Evolutionary conservation across 1,284 basidiomycete genomes (phyloP), one percentile per base, ranked within the genome.

Genomic region (Porodaedalea pini): DNA sequence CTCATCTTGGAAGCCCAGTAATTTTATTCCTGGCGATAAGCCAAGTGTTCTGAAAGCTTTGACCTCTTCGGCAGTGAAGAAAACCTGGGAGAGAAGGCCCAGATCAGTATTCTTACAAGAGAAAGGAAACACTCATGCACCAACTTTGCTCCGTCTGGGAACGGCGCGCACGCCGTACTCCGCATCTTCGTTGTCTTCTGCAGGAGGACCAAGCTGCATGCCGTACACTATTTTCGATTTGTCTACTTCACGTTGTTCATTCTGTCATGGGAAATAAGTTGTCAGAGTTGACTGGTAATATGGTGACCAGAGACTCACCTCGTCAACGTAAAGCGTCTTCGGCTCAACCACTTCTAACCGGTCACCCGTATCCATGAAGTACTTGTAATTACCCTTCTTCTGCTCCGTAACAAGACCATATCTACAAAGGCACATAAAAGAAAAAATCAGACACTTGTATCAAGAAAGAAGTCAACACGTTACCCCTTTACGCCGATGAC

Each of bases 401-500:
- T 94, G 92, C 65, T 92, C 86, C 1, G 90, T 89, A 8, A 97
- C 81, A 48, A 96, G 73, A 7, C 91, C 85, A 71, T 95, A 95
- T 43, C 92, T 95, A 61, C 5, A 39, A 52, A n/a, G n/a, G n/a
- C 37, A 55, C 27, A 49, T 47, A 59, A 39, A 40, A 27, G 36
- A 45, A 27, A 15, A 36, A 15, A 36, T 36, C 34, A 36, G 34
- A n/a, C n/a, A n/a, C n/a, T n/a, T n/a, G n/a, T n/a, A n/a, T n/a
- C n/a, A n/a, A n/a, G n/a, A n/a, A n/a, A 34, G 7, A 13, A 13
- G 32, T 34, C 13, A 6, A 34, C 2, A 17, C 11, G 2, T 64
- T 66, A 95, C 87, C 95, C 97, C 69, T 94, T 94, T 50, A 98
- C 79, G 2, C 94, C 92, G 61, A 99, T 95, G 15, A 83, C 81